Percentiles rank a stretch among this genome's conserved stretches.
phyloP scores from a whole-genome alignment of 768 basidiomycete genomes.

The Mycena crocata region DNA sequence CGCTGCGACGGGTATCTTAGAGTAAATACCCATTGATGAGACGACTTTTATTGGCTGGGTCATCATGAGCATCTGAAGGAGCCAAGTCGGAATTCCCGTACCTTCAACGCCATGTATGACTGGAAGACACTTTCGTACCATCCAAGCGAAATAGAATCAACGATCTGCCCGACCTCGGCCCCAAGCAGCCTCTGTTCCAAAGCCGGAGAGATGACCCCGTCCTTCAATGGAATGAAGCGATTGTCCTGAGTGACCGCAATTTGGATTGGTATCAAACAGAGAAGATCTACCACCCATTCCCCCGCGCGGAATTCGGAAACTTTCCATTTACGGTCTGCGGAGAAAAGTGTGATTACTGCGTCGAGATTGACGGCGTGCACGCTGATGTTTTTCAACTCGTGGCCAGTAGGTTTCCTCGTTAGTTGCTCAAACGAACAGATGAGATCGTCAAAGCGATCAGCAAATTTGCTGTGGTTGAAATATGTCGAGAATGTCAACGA shows the following conservation, averaged over 20 bases:
- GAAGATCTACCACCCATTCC: conserved; percentile 70
- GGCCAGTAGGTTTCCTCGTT: conserved; percentile 64
- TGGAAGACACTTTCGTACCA: conserved; percentile 74
- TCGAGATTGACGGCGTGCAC: conserved; percentile 45
- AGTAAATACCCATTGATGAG: conserved; percentile 66
- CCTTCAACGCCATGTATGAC: conserved; percentile 70
- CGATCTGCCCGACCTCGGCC: conserved; percentile 65
- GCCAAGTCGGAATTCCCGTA: conserved; percentile 29
- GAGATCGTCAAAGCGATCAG: conserved; percentile 56
- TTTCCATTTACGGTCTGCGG: conserved; percentile 35
- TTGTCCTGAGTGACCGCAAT: conserved; percentile 70
- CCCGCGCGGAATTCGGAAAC: conserved; percentile 58
- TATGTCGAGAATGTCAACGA: conserved; percentile 58
- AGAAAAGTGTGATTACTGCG: conserved; percentile 38
- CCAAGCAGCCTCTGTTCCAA: conserved; percentile 66
- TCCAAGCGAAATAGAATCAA: conserved; percentile 65
- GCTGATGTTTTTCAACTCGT: conserved; percentile 50
- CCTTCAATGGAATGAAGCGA: conserved; percentile 68
- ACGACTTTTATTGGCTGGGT: conserved; percentile 69
- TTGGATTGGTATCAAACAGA: conserved; percentile 74
- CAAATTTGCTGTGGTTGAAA: conserved; percentile 45
- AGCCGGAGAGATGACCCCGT: conserved; percentile 58
- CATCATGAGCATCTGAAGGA: neutral
- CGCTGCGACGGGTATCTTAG: neutral
- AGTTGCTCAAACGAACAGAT: conserved; percentile 57